A percentile compares a stretch with the other conserved stretches of the same genome.
These are phyloP conservation scores for Groenewaldozyma auringiensis DNA, from an alignment of 1,139 yeast genomes.

Conservation along the genomic window DNA sequence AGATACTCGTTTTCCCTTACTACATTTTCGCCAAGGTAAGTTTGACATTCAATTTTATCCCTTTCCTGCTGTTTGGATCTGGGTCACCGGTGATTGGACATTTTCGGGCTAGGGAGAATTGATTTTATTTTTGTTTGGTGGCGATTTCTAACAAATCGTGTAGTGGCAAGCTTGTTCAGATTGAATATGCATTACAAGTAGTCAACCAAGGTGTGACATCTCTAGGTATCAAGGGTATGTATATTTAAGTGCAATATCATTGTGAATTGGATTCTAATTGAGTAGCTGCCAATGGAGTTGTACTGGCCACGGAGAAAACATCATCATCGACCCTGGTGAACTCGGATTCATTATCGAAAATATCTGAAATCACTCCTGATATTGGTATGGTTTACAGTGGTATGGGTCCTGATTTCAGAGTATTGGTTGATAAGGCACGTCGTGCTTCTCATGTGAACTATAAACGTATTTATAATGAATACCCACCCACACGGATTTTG, in stretches of 20 bases:
- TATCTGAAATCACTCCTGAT: slow-evolving; percentile 83
- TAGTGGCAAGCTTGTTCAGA: slow-evolving; percentile 95
- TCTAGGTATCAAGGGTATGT: slow-evolving; percentile 68
- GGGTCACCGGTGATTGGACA: neutral
- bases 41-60: slow-evolving; percentile 15
- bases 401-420: slow-evolving; percentile 98
- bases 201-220: slow-evolving; percentile 98
- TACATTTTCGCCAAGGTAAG: slow-evolving; percentile 91
- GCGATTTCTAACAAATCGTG: slow-evolving; percentile 10
- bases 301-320: slow-evolving; percentile 93
- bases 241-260: neutral
- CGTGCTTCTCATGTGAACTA: slow-evolving; percentile 89
- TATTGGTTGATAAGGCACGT: slow-evolving; percentile 86
- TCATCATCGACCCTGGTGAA: slow-evolving; percentile 72
- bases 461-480: slow-evolving; percentile 88
- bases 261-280: neutral
- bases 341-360: slow-evolving; percentile 67
- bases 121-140: neutral
- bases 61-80: too few species aligned
- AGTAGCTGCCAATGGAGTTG: slow-evolving; percentile 84
- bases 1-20: slow-evolving; percentile 96
- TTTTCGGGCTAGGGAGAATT: neutral
- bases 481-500: slow-evolving; percentile 91
- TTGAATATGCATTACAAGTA: slow-evolving; percentile 95
- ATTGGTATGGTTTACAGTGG: slow-evolving; percentile 97